A percentile compares a stretch with the other conserved stretches of the same genome.
These are phyloP conservation scores for Ciborinia camelliae DNA, from an alignment of 2,329 filamentous ascomycete species.

Conservation along the genomic window DNA sequence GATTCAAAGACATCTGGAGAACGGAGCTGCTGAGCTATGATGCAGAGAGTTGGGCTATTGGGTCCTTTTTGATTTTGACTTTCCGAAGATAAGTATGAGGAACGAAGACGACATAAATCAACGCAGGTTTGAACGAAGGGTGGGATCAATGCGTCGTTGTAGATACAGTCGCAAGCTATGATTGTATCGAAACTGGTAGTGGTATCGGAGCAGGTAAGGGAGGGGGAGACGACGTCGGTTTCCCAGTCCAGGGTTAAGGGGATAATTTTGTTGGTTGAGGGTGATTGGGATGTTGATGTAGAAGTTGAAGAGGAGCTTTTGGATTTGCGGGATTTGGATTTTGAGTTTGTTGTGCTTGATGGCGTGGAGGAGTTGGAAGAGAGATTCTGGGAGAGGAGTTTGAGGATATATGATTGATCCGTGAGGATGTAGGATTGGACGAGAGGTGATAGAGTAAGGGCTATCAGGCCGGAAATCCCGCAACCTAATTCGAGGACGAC, in stretches of 20 bases:
- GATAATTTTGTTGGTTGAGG: conserved; percentile 7
- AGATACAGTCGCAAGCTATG: conserved; percentile 89
- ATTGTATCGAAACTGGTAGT: conserved; percentile 63
- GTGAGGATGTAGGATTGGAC: conserved; percentile 70
- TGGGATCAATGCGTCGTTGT: conserved; percentile 80
- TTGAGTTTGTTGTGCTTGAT: not conserved
- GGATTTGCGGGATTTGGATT: conserved; percentile 24
- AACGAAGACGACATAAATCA: conserved; percentile 65
- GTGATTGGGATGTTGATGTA: not conserved
- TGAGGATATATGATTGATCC: conserved; percentile 82
- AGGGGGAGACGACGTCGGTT: conserved; percentile 35
- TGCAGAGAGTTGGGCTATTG: conserved; percentile 59
- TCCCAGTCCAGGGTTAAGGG: conserved; percentile 75
- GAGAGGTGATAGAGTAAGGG: conserved; percentile 60
- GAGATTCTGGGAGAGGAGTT: conserved; percentile 73
- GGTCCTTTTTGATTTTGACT: conserved; percentile 15
- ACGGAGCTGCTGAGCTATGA: conserved; percentile 87
- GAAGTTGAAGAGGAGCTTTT: conserved; percentile 22
- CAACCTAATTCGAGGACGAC: conserved; percentile 77
- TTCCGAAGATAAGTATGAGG: not conserved
- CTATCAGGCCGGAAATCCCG: conserved; percentile 79
- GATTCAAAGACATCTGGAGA: conserved; percentile 79
- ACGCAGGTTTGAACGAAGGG: conserved; percentile 80
- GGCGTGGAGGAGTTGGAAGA: conserved; percentile 45
- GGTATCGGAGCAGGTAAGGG: conserved; percentile 31